Evolutionary conservation across 2,329 filamentous ascomycete genomes (phyloP), one percentile per base, ranked within the genome.

Genomic region (Aureobasidium leucospermi): DNA sequence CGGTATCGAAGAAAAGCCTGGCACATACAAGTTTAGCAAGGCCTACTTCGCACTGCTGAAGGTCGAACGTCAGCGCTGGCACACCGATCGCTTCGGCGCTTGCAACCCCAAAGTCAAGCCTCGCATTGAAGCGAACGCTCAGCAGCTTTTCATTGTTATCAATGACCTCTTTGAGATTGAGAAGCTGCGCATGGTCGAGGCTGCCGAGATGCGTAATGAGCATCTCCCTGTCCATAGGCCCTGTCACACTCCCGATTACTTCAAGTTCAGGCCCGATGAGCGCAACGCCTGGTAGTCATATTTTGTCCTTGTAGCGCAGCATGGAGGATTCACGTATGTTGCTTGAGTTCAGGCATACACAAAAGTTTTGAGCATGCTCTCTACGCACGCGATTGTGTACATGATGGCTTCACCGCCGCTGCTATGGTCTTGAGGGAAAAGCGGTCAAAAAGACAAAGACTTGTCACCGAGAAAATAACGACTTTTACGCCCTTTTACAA

Each of bases 51-150:
- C 11, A 3, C 43, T 59, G 16, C 46, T 59, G n/a, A 59, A 59
- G n/a, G 9, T 2, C 13, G 56, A 59, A 36, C 56, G 56, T 28
- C 34, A 59, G 28, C 45, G 56, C 29, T 59, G 56, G 56, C 56
- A 59, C 28, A 59, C 56, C 11, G 56, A 59, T n/a, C 56, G 56
- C 46, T 59, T 51, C 16, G 46, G 56, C 15, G 56, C 46, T 39
- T 59, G 56, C 38, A 42, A 49, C 10, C 16, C 28, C n/a, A 32
- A 23, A 9, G 29, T 47, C 38, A 59, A 59, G 16, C 6, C 46
- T 16, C n/a, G 39, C n/a, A 51, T 51, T 6, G 28, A 42, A 7
- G 29, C 45, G 36, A 29, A 46, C 11, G 56, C 56, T 29, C 45
- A 59, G 28, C 56, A 59, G 36, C 46, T 59, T 4, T 59, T 59